Evolutionary conservation across 345 rosid genomes (phyloP), one percentile per base, ranked within the genome.

Genomic region (Eucalyptus brandiana): DNA sequence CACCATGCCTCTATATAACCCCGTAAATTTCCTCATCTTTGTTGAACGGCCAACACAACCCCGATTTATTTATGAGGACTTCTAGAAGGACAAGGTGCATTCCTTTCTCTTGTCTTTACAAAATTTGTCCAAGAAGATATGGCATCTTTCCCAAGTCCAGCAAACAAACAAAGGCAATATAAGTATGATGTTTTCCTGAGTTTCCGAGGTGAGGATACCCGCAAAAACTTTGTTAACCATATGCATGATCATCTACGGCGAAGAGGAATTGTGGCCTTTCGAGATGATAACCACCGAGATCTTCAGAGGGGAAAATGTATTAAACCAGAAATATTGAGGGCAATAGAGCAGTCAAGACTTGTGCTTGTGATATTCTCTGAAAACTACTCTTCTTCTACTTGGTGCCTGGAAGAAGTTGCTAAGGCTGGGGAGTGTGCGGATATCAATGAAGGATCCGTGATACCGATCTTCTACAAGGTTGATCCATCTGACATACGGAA

Each of bases 101-200:
- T 65, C 9, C 2, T 65, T 30, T 65, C 19, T 62, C 72, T 58
- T 5, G 37, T 65, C 37, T 65, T 65, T n/a, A 14, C 72, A n/a
- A 65, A 14, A n/a, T n/a, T 65, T 16, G 80, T 67, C 80, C 80
- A 32, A 32, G 23, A 67, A 67, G 23, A 15, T 8, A 67, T 67
- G 80, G 80, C 80, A n/a, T n/a, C 80, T n/a, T 67, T n/a, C 40
- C 80, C 40, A 32, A 16, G 80, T 23, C 12, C 80, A n/a, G 40
- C 9, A 67, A n/a, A 67, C 23, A 4, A n/a, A 15, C 80, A 67
- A 3, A 8, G 21, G 4, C 72, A 15, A 30, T 62, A n/a, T 17
- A n/a, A n/a, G 21, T 88, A 88, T 80, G 91, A 91, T 44, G 91
- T 89, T 21, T 91, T 90, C 89, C 54, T 85, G 81, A 91, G 93